Base-by-base conservation (phyloP, 2,329 filamentous ascomycete genomes). In the Plenodomus biglobosus region DNA sequence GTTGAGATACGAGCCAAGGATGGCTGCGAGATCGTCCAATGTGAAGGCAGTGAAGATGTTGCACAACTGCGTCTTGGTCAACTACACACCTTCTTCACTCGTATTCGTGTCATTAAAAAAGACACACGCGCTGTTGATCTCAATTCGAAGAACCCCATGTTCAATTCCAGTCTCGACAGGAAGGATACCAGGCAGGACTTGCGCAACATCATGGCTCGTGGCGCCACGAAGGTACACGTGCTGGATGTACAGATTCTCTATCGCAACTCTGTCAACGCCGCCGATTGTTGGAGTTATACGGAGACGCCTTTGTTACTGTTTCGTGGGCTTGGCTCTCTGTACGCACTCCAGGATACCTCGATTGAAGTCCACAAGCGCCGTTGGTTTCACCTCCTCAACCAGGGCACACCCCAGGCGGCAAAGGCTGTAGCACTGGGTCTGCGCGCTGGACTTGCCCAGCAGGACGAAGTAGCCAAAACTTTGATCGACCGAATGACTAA, bases 1-100 rank as follows among this genome's bases (percentile, higher is more conserved):
- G 40, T 66, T 22, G 59, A 65, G 5, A 16, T 69, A 18, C 55
- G 52, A 6, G 45, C 59, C 3, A 57, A 44, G 30, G 39, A 51
- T n/a, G 65, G 66, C 16, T 69, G 65, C 42, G 51, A 67, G 36
- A 10, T 70, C 13, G 18, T 66, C 6, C 41, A 53, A n/a, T 46
- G 22, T 17, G 24, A 47, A 10, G 65, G 65, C 4, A 36, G 40
- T 20, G 61, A 40, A 16, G 48, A 58, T 3, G 51, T 68, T 13
- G 36, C 50, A 3, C 36, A 38, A 34, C 40, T 69, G 15, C 61
- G 59, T 15, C 51, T 60, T n/a, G 66, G 66, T 7, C 61, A 69
- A 48, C 43, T 62, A 4, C 60, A 66, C 21, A 59, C 55, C 1
- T 42, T 69, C 20, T 60, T 67, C 20, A 47, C 44, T 20, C 56